These are phyloP conservation scores for Penicillium atrosanguineum DNA, from an alignment of 495 filamentous ascomycete species.

Conservation along the genomic window DNA sequence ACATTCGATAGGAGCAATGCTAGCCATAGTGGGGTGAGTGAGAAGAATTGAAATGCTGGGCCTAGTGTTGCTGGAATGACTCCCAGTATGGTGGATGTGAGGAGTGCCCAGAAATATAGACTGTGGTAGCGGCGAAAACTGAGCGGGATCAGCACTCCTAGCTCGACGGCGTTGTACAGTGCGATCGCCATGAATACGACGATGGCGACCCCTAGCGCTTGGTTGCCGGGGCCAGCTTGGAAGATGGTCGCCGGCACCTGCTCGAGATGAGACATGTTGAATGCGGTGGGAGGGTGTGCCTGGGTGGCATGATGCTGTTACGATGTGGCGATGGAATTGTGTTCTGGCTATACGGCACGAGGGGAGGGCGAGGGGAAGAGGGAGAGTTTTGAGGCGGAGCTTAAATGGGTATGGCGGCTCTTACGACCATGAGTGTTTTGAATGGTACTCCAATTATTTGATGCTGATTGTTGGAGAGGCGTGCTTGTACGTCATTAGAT, in stretches of 20 bases:
- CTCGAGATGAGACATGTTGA: not conserved
- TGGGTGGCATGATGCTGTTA: not conserved
- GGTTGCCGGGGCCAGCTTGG: not conserved
- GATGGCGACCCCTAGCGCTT: constrained; percentile 24
- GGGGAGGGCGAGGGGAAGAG: not conserved
- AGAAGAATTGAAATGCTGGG: constrained; percentile 46
- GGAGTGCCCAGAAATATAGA: constrained; percentile 51
- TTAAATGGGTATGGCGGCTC: not conserved
- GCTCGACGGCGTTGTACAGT: constrained; percentile 47
- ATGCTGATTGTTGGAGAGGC: not conserved
- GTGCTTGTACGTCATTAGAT: not conserved
- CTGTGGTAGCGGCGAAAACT: constrained; percentile 47
- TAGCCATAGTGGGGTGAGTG: constrained; percentile 21
- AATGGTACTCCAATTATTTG: not conserved
- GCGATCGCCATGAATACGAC: constrained; percentile 43
- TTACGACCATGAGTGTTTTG: not conserved
- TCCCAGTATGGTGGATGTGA: constrained; percentile 39
- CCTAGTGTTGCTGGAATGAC: constrained; percentile 45
- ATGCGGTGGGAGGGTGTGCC: no score
- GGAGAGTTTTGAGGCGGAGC: not conserved
- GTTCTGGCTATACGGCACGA: not conserved
- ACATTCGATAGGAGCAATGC: constrained; percentile 43
- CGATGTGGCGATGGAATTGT: not conserved
- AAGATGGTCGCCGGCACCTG: not conserved
- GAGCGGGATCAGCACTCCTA: constrained; percentile 43